Evolutionary conservation across 352 stramenopile species (phyloP), one percentile per base, ranked within the genome.

Genomic region (Thraustochytrium sp.): DNA sequence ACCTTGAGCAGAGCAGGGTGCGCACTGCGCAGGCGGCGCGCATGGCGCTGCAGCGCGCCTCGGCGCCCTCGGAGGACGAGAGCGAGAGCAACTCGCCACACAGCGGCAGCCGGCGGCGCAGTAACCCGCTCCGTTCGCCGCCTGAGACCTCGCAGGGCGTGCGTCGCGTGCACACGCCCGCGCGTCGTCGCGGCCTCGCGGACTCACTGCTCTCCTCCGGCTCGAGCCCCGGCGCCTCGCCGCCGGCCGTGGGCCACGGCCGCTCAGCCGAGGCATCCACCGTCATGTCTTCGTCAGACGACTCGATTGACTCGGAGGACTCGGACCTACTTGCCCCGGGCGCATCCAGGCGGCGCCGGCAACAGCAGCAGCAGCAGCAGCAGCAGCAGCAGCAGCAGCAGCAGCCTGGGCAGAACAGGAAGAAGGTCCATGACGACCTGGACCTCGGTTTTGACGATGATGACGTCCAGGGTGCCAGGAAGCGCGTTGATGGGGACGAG

Each of bases 41-140:
- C 34, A 80, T 80, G 68, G 68, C 68, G 18, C 31, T 80, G 42
- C 68, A 80, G 46, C 68, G 68, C 68, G 68, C 68, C 18, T 80
- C 68, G 4, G 68, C 68, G 2, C 48, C 76, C 26, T 80, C 68
- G 18, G 68, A 80, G 40, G 68, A 80, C 51, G 68, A 80, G 68
- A 21, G 18, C 5, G 40, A 53, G n/a, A 80, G 68, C 51, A 51
- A 34, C 5, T 5, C 5, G 5, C 5, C 5, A 21, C 42, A 16
- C 42, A 5, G 42, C 5, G 42, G 42, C 42, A 49, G 42, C 42
- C 5, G 42, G 5, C 42, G 16, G 5, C 42, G 42, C 42, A 49
- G 16, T 5, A 5, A 49, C 42, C 16, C 42, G 42, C 42, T 16
- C 5, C 42, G 5, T 49, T 16, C 5, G 42, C 5, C 5, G 5